These are phyloP conservation scores for Schwanniomyces pseudopolymorphus DNA, from an alignment of 805 yeast species.

Conservation along the genomic window DNA sequence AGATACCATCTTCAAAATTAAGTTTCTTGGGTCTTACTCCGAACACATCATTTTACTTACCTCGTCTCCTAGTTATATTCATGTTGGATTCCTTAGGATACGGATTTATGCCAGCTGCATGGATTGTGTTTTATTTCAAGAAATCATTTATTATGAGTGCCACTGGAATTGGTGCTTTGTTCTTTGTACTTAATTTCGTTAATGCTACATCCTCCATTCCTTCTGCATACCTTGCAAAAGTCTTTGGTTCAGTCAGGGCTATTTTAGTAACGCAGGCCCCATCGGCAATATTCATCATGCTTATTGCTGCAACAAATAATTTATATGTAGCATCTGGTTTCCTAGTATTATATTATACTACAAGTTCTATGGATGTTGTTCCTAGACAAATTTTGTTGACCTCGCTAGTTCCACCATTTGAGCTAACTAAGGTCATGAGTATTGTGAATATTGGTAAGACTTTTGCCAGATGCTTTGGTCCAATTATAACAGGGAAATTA, in stretches of 20 bases:
- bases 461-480: slow-evolving; percentile 80
- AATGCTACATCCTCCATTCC: slow-evolving; percentile 74
- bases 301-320: slow-evolving; percentile 25
- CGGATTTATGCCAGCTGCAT: slow-evolving; percentile 85
- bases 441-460: slow-evolving; percentile 85
- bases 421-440: slow-evolving; percentile 78
- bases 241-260: slow-evolving; percentile 76
- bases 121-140: slow-evolving; percentile 83
- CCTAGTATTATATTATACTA: slow-evolving; percentile 56
- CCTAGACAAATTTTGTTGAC: slow-evolving; percentile 84
- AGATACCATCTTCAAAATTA: slow-evolving; percentile 3
- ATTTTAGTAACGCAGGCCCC: slow-evolving; percentile 76
- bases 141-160: slow-evolving; percentile 54
- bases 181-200: slow-evolving; percentile 60
- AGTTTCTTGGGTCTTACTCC: slow-evolving; percentile 44
- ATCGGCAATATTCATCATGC: slow-evolving; percentile 61
- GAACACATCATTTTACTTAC: slow-evolving; percentile 31
- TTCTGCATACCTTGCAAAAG: slow-evolving; percentile 66
- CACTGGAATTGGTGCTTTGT: slow-evolving; percentile 61
- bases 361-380: slow-evolving; percentile 85
- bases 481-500: slow-evolving; percentile 71
- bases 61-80: slow-evolving; percentile 57
- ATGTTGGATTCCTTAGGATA: slow-evolving; percentile 85
- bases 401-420: slow-evolving; percentile 58
- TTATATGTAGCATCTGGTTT: slow-evolving; percentile 49